Base-by-base conservation (phyloP, 495 filamentous ascomycete species). In the Chaetomium fimeti region DNA sequence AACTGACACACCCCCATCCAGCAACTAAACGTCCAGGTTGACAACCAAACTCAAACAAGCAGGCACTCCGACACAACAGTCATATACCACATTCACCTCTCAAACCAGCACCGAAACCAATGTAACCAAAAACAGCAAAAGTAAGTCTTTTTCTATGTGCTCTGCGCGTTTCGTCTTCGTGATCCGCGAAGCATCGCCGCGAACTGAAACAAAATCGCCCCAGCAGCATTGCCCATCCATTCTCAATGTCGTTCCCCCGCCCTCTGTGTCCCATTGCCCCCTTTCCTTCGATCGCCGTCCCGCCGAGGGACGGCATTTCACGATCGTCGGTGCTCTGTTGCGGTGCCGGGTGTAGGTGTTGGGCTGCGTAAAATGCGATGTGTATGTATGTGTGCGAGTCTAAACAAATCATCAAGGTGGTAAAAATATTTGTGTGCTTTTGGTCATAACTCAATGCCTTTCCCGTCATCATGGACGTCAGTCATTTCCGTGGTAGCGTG, bases 391-490 rank as follows among this genome's bases (percentile, higher is more conserved):
- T 58, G 38, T 42, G 12, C 28, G 38, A 0, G 28, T 38, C 20
- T 57, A 20, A 57, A 25, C 22, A 53, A 40, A 40, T 25, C 22
- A 42, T 36, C 22, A 47, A 45, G 36, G 38, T 36, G 32, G 56
- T 25, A 58, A 28, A 42, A 53, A 61, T 36, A 36, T n/a, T 61
- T 38, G 28, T 20, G 25, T 52, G 27, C n/a, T 49, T 49, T 49
- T 52, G 29, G 62, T 64, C 62, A 54, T 64, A 64, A 64, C 62
- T 57, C 62, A 59, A 64, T 59, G 55, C 36, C 55, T 64, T 64
- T 64, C 32, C 56, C 62, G 62, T 64, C 62, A 59, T 64, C 47
- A 64, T 42, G 64, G 69, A 67, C 69, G 68, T 71, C 63, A 65
- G 68, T 69, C 65, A 71, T 69, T 66, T 61, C 60, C 53, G 48